phyloP scores from a whole-genome alignment of 228 moss, liverwort and hornwort species.

The Sphagnum fallax region DNA sequence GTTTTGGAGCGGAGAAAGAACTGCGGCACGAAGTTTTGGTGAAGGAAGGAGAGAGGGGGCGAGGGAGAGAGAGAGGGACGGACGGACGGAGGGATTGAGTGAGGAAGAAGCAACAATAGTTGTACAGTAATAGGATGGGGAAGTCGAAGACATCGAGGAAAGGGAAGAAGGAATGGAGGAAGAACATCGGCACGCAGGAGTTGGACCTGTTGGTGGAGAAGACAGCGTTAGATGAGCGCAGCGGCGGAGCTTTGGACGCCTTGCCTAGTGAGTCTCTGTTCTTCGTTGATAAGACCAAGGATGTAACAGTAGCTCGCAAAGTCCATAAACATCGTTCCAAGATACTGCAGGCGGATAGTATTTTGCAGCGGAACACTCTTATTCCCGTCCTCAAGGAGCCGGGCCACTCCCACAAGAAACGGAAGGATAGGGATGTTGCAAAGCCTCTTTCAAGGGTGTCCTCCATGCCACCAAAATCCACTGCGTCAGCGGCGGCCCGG shows the following conservation, averaged over 20 bases:
- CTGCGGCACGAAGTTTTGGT: too few relatives aligned
- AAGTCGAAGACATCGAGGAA: constrained; percentile 83
- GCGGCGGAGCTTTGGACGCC: constrained; percentile 58
- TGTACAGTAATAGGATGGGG: constrained; percentile 26
- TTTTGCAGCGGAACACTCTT: constrained; percentile 68
- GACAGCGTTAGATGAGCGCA: constrained; percentile 61
- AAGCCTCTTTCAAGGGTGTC: constrained; percentile 26
- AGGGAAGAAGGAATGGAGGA: constrained; percentile 90
- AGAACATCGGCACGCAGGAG: constrained; percentile 78
- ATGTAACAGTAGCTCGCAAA: constrained; percentile 43
- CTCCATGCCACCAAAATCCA: background rate
- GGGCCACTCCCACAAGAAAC: constrained; percentile 50
- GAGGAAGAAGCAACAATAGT: too few relatives aligned
- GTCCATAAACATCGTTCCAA: constrained; percentile 56
- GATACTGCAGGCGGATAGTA: constrained; percentile 68
- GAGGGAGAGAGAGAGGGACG: too few relatives aligned
- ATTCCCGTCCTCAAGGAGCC: constrained; percentile 59
- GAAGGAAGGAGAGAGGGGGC: too few relatives aligned
- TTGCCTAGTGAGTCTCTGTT: constrained; percentile 71
- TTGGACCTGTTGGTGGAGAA: constrained; percentile 62
- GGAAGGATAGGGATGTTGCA: constrained; percentile 75
- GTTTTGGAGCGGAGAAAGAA: too few relatives aligned
- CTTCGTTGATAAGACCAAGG: constrained; percentile 75
- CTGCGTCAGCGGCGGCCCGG: background rate
- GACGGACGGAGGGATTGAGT: too few relatives aligned